These are phyloP conservation scores for Starmerella apicola DNA, from an alignment of 805 yeast species.

Conservation along the genomic window DNA sequence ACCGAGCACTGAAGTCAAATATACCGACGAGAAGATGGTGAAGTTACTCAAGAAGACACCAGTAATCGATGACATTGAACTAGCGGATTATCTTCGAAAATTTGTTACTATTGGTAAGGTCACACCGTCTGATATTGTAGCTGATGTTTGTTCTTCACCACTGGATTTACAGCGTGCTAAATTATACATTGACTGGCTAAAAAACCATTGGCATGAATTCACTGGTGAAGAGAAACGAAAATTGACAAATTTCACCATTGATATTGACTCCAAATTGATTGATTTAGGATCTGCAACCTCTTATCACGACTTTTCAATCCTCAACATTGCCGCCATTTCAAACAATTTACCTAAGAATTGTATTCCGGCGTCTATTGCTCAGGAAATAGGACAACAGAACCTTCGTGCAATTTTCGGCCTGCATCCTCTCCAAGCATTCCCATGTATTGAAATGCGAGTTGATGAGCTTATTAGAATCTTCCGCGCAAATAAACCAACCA, in stretches of 20 bases:
- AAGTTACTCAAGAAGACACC: conserved; percentile 20
- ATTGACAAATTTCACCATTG: conserved; percentile 3
- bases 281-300: conserved; percentile 19
- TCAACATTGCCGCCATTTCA: conserved; percentile 20
- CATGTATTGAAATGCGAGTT: no score
- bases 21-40: conserved; percentile 19
- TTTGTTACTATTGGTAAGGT: conserved; percentile 21
- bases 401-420: no score
- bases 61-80: conserved; percentile 19
- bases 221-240: background rate
- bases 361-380: conserved; percentile 21
- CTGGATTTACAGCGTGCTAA: conserved; percentile 17
- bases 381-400: background rate
- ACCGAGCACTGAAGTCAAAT: conserved; percentile 24
- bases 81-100: conserved; percentile 18
- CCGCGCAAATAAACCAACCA: no score
- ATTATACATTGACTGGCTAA: conserved; percentile 25
- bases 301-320: conserved; percentile 21
- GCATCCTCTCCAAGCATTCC: no score
- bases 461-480: no score
- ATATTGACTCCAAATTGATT: background rate
- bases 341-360: conserved; percentile 27
- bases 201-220: background rate
- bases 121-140: conserved; percentile 14
- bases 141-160: conserved; percentile 25